phyloP scores from a whole-genome alignment of 352 stramenopile genomes.

The Pythium aristosporum region DNA sequence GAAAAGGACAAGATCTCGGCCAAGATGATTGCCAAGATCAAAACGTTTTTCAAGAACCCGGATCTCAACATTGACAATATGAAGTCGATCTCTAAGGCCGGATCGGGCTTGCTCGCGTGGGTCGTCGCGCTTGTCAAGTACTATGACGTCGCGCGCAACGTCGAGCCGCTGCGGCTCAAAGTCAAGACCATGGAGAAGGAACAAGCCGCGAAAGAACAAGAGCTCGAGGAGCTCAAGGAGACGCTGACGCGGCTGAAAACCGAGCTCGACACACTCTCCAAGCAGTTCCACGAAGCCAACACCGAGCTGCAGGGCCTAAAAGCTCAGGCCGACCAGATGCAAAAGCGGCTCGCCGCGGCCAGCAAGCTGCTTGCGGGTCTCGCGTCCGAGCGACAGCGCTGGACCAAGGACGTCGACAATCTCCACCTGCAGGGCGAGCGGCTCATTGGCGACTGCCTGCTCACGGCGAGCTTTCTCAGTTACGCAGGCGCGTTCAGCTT shows the following conservation, averaged over 20 bases:
- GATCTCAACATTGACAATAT: conserved; percentile 95
- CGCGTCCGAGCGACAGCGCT: conserved; percentile 89
- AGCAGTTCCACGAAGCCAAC: conserved; percentile 90
- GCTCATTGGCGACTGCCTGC: conserved; percentile 88
- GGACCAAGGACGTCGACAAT: conserved; percentile 90
- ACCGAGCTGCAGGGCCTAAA: conserved; percentile 91
- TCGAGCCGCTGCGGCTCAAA: conserved; percentile 90
- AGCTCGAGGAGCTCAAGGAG: conserved; percentile 81
- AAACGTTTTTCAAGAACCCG: conserved; percentile 93
- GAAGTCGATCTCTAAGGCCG: conserved; percentile 92
- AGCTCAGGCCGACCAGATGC: conserved; percentile 93
- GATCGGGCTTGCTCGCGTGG: conserved; percentile 90
- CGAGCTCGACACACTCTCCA: conserved; percentile 90
- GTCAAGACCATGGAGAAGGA: conserved; percentile 94
- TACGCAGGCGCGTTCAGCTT: conserved; percentile 92
- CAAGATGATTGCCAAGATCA: conserved; percentile 95
- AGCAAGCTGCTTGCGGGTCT: conserved; percentile 93
- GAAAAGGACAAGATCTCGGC: conserved; percentile 95
- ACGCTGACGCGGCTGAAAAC: conserved; percentile 81
- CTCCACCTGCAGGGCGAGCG: conserved; percentile 83
- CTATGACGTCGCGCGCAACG: conserved; percentile 94
- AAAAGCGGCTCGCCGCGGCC: conserved; percentile 90
- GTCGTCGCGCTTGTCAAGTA: conserved; percentile 96
- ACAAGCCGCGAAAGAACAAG: conserved; percentile 89
- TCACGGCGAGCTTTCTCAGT: conserved; percentile 90